phyloP scores from a whole-genome alignment of 129 eudicot species.

The Flaveria ramosissima region DNA sequence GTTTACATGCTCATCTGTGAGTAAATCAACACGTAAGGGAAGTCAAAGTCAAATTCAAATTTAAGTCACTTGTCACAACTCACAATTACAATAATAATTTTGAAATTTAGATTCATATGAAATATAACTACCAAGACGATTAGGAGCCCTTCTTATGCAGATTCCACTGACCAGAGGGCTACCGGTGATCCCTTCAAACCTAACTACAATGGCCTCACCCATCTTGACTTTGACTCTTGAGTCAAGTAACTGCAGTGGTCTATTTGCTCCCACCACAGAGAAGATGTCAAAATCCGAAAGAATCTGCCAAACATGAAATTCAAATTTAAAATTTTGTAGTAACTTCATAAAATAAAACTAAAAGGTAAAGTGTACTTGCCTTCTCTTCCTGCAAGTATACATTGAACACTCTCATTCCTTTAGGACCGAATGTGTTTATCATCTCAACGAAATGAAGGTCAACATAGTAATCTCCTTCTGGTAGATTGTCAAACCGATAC shows the following conservation, averaged over 20 bases:
- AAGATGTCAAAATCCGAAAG: conserved; percentile 87
- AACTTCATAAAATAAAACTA: not conserved
- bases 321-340: not conserved
- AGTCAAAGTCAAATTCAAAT: not conserved
- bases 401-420: conserved; percentile 90
- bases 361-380: conserved; percentile 45
- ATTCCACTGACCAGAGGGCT: conserved; percentile 89
- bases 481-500: conserved; percentile 60
- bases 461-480: conserved; percentile 70
- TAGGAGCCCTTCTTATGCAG: conserved; percentile 74
- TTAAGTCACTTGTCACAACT: conserved; percentile 10
- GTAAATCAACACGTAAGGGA: not conserved
- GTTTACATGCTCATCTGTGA: conserved; percentile 45
- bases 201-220: conserved; percentile 54
- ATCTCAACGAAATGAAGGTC: conserved; percentile 96
- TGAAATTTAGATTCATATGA: not conserved
- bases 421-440: conserved; percentile 76
- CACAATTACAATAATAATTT: not conserved
- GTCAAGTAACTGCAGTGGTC: conserved; percentile 80
- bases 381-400: conserved; percentile 89
- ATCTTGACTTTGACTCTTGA: conserved; percentile 60
- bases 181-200: conserved; percentile 88
- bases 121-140: conserved; percentile 44
- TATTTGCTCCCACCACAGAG: conserved; percentile 89
- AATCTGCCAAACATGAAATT: conserved; percentile 45